These are phyloP conservation scores for Oryza meyeriana DNA, from an alignment of 176 grass and related monocot genomes.

Conservation along the genomic window DNA sequence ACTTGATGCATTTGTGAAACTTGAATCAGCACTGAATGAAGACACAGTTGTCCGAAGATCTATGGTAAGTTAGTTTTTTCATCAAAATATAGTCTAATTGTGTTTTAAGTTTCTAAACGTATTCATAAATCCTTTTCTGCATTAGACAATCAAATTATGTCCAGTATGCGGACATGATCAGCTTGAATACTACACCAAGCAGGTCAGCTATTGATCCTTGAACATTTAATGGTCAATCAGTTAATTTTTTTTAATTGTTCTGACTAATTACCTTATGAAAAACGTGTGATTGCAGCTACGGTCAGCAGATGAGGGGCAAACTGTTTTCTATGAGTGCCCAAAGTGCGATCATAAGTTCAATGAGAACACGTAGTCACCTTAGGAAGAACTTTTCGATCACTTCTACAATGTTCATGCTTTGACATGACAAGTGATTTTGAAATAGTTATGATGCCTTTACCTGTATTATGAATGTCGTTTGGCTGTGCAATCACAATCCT, in stretches of 20 bases:
- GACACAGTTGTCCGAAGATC: constrained; percentile 35
- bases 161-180: constrained; percentile 34
- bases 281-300: constrained; percentile 57
- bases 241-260: background rate
- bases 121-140: background rate
- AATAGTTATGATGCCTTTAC: background rate
- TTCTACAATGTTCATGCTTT: background rate
- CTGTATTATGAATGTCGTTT: background rate
- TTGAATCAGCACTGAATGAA: constrained; percentile 41
- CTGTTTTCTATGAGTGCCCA: constrained; percentile 56
- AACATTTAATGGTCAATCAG: background rate
- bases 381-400: background rate
- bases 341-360: constrained; percentile 38
- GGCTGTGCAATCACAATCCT: background rate
- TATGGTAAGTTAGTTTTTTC: constrained; percentile 35
- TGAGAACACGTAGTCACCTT: constrained; percentile 38
- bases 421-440: background rate
- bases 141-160: constrained; percentile 49
- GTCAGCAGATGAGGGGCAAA: constrained; percentile 80
- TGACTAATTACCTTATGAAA: background rate
- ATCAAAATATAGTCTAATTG: background rate
- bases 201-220: constrained; percentile 43
- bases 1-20: constrained; percentile 53
- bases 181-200: constrained; percentile 62
- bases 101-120: background rate